These are phyloP conservation scores for Sarocladiaceae sp. DNA, from an alignment of 2,329 filamentous ascomycete species.

Conservation along the genomic window DNA sequence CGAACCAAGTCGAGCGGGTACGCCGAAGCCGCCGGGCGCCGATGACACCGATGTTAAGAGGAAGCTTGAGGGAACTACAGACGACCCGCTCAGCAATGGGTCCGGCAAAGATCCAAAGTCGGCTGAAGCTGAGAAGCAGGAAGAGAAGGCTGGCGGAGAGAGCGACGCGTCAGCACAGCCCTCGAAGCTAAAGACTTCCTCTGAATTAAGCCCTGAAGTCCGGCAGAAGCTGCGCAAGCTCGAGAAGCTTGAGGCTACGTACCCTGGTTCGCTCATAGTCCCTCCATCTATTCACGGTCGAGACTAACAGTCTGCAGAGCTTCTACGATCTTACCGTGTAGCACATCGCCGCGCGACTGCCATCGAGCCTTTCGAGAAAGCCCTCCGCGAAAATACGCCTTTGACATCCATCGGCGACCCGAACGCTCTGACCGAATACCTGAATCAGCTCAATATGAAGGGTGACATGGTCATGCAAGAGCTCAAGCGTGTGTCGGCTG, in stretches of 20 bases:
- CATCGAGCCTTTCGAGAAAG: conserved; percentile 90
- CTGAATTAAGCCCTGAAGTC: conserved; percentile 67
- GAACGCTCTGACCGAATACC: conserved; percentile 77
- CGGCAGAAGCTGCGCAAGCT: conserved; percentile 71
- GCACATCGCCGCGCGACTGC: conserved; percentile 80
- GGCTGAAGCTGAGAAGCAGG: conserved; percentile 16
- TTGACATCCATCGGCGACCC: conserved; percentile 84
- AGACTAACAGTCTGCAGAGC: conserved; percentile 45
- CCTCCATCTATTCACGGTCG: background rate
- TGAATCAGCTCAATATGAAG: conserved; percentile 79
- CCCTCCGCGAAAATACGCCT: conserved; percentile 86
- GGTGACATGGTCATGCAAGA: conserved; percentile 93
- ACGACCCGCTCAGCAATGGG: background rate
- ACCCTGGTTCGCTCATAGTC: conserved; percentile 56
- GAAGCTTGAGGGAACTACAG: conserved; percentile 10
- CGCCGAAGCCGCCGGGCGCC: conserved; percentile 42
- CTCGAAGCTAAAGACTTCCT: conserved; percentile 3
- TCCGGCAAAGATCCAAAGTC: conserved; percentile 15
- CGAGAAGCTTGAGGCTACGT: conserved; percentile 84
- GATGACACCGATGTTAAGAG: conserved; percentile 21
- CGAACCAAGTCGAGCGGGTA: conserved; percentile 53
- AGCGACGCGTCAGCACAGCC: background rate
- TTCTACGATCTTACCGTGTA: conserved; percentile 84
- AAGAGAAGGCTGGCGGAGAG: conserved; percentile 14
- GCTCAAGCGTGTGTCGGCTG: conserved; percentile 75